Evolutionary conservation across 352 stramenopile species (phyloP), one percentile per base, ranked within the genome.

Genomic region (Phytophthora ohioensis): DNA sequence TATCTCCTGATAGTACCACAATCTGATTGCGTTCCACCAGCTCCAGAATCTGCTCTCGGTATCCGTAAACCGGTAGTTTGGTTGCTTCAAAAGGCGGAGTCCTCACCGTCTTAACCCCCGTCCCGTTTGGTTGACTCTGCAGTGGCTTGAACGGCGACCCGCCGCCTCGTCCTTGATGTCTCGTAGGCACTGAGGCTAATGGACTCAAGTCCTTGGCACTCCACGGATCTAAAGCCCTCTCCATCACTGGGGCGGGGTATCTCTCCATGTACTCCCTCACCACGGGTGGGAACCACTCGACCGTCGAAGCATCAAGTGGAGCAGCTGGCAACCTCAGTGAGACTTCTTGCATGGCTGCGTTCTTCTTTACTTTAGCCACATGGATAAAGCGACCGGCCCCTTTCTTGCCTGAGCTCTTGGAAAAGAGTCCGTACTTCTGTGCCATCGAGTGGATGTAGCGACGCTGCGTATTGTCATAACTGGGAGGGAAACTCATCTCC

Each of bases 1-100:
- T 99, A 68, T 98, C 92, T 27, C 94, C 96, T 8, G 91, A 96
- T 31, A 98, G 80, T 32, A 99, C 82, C n/a, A 98, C 83, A 3
- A 98, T 87, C 39, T 98, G 88, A 70, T 98, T 86, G 42, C 84
- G 64, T 30, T 80, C 69, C 11, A 92, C 78, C 47, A 86, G 69
- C 30, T 85, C 58, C 17, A 96, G 56, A 55, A 97, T 88, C 69
- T 92, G 74, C 31, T 84, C 71, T 49, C 85, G 80, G 46, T 93
- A 92, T 46, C 63, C 71, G 45, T 78, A 81, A 21, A 92, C 88
- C 0, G 88, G 88, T 13, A 95, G 67, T 36, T 73, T 88, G 5
- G 58, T 76, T 0, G 67, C 66, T 41, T 67, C 72, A 11, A 62
- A 36, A 21, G 54, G 59, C 42, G 47, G 54, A 17, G 64, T 69